Evolutionary conservation across 1,284 basidiomycete species (phyloP).

Genomic region (Microbotryomycetes sp.): DNA sequence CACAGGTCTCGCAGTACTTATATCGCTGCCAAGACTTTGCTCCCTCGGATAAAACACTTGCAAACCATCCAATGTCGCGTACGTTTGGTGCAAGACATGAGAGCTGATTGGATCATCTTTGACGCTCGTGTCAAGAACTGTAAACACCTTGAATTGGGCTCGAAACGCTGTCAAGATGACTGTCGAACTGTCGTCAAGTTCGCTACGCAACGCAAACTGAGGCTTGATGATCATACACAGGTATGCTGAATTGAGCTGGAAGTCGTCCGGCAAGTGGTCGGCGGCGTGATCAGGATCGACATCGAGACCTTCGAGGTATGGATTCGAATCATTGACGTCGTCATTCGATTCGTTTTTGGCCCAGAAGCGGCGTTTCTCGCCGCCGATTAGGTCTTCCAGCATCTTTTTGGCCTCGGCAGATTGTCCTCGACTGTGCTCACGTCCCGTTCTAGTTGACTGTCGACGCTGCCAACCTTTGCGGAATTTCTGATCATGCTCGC

Average conservation of each 20-base stretch:
- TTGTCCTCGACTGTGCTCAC: slow-evolving; percentile 4
- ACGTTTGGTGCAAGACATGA: slow-evolving; percentile 77
- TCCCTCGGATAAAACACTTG: slow-evolving; percentile 75
- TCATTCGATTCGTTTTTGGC: slow-evolving; percentile 18
- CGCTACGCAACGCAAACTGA: slow-evolving; percentile 74
- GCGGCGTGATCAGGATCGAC: slow-evolving; percentile 33
- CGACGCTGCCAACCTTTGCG: slow-evolving; percentile 16
- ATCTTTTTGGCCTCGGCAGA: slow-evolving; percentile 20
- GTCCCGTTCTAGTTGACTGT: slow-evolving; percentile 14
- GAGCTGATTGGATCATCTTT: slow-evolving; percentile 78
- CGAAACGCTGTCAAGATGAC: slow-evolving; percentile 76
- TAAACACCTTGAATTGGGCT: slow-evolving; percentile 71
- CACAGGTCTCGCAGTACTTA: slow-evolving; percentile 46
- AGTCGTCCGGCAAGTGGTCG: slow-evolving; percentile 44
- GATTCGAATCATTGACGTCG: slow-evolving; percentile 11
- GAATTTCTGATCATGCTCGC: slow-evolving; percentile 43
- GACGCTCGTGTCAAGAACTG: slow-evolving; percentile 72
- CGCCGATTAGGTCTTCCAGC: slow-evolving; percentile 40
- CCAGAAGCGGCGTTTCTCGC: slow-evolving; percentile 19
- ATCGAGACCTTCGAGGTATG: slow-evolving; percentile 24
- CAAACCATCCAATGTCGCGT: slow-evolving; percentile 65
- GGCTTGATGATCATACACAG: slow-evolving; percentile 83
- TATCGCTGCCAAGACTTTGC: slow-evolving; percentile 29
- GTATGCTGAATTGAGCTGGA: slow-evolving; percentile 54
- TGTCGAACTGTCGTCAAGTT: slow-evolving; percentile 56